phyloP scores from a whole-genome alignment of 2,329 filamentous ascomycete species.

The Coniella lustricola region DNA sequence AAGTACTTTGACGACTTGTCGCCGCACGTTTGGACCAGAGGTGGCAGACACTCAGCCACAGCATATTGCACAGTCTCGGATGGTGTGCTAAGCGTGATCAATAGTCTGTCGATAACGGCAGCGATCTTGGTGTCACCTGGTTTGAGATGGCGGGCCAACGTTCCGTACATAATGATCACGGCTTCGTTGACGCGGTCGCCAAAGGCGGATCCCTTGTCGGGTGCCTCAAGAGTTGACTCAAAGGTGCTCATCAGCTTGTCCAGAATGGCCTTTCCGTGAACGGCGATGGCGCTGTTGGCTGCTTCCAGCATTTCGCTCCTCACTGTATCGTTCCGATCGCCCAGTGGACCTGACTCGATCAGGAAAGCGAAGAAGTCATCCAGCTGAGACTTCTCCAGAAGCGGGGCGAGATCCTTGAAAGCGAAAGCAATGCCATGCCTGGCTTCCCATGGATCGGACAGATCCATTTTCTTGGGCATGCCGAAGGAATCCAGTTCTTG shows the following conservation, averaged over 20 bases:
- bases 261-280: slow-evolving; percentile 73
- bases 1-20: slow-evolving; percentile 76
- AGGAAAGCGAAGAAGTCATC: slow-evolving; percentile 78
- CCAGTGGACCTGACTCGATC: slow-evolving; percentile 79
- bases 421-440: slow-evolving; percentile 83
- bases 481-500: slow-evolving; percentile 88
- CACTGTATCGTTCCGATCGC: slow-evolving; percentile 70
- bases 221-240: slow-evolving; percentile 77
- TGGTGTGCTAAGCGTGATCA: slow-evolving; percentile 84
- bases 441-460: slow-evolving; percentile 84
- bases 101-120: slow-evolving; percentile 76
- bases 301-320: slow-evolving; percentile 88
- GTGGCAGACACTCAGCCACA: slow-evolving; percentile 87
- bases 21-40: slow-evolving; percentile 74
- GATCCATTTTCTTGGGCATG: slow-evolving; percentile 84
- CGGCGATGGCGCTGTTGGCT: slow-evolving; percentile 71
- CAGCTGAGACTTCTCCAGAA: slow-evolving; percentile 62
- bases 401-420: slow-evolving; percentile 71
- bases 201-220: slow-evolving; percentile 72
- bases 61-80: slow-evolving; percentile 97
- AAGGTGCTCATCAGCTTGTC: slow-evolving; percentile 90
- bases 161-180: slow-evolving; percentile 95
- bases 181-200: slow-evolving; percentile 93
- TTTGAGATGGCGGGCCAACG: slow-evolving; percentile 79
- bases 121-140: slow-evolving; percentile 82